Evolutionary conservation across 2,329 filamentous ascomycete genomes (phyloP).

Genomic region (Fusarium stilboides): DNA sequence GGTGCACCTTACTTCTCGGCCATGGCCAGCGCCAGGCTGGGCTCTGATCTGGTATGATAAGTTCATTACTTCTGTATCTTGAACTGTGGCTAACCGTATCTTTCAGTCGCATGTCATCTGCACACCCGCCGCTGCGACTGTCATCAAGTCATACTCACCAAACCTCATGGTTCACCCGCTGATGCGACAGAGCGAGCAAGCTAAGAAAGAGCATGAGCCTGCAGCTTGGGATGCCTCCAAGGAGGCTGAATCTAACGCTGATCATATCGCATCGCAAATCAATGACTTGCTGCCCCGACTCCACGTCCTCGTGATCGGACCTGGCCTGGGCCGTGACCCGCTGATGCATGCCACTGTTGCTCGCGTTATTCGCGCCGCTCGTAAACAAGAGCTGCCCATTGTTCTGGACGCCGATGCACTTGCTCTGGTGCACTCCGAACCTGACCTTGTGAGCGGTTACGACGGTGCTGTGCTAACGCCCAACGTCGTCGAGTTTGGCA

Average conservation of each 20-base stretch:
- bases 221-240: constrained; percentile 51
- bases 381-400: constrained; percentile 79
- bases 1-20: constrained; percentile 98
- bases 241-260: constrained; percentile 67
- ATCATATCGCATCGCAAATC: constrained; percentile 75
- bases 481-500: constrained; percentile 92
- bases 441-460: constrained; percentile 85
- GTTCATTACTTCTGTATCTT: neutral
- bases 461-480: constrained; percentile 90
- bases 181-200: constrained; percentile 79
- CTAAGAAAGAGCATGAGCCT: constrained; percentile 59
- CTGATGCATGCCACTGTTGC: constrained; percentile 91
- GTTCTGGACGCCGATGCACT: constrained; percentile 95
- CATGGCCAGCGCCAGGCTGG: constrained; percentile 93
- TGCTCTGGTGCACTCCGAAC: constrained; percentile 80
- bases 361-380: constrained; percentile 83
- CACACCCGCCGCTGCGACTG: constrained; percentile 86
- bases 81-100: constrained; percentile 8
- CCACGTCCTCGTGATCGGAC: constrained; percentile 93
- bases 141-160: constrained; percentile 98
- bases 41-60: constrained; percentile 83
- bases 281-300: constrained; percentile 87
- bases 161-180: constrained; percentile 99
- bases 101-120: constrained; percentile 91
- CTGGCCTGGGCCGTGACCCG: constrained; percentile 89